Conservation (phyloP, 2,329 filamentous ascomycete genomes). For the Knufia fluminis region DNA sequence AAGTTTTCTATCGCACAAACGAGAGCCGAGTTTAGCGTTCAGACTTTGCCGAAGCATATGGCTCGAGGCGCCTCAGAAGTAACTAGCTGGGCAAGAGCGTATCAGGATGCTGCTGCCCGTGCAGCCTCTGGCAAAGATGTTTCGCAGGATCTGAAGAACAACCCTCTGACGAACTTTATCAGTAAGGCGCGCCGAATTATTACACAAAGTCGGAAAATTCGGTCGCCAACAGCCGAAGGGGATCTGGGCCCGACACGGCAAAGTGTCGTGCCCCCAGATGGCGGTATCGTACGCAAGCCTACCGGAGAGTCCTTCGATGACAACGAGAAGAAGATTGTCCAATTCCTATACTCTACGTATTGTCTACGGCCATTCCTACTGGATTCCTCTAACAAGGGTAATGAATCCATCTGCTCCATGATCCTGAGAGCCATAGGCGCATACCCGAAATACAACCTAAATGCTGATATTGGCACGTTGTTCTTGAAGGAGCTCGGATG, state of each 20-base stretch:
- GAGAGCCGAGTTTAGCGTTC: constrained; percentile 12
- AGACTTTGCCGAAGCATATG: constrained; percentile 43
- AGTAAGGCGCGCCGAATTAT: constrained; percentile 36
- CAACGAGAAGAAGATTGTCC: constrained; percentile 45
- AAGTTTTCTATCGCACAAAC: constrained; percentile 30
- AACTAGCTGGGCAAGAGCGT: constrained; percentile 47
- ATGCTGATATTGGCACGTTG: constrained; percentile 33
- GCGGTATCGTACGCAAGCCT: constrained; percentile 12
- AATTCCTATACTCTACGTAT: constrained; percentile 31
- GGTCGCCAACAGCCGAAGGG: constrained; percentile 35
- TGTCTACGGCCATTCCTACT: constrained; percentile 37
- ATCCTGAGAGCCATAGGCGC: constrained; percentile 48
- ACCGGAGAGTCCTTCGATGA: constrained; percentile 37
- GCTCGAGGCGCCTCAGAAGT: constrained; percentile 42
- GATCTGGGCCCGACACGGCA: constrained; percentile 34
- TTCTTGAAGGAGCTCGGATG: constrained; percentile 55
- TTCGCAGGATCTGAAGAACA: constrained; percentile 22
- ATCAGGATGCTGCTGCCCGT: constrained; percentile 41
- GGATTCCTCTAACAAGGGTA: constrained; percentile 25
- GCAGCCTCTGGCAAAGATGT: constrained; percentile 26
- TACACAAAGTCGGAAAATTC: constrained; percentile 31
- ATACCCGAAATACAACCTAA: constrained; percentile 39
- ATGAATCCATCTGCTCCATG: constrained; percentile 38
- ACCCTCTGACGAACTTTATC: constrained; percentile 37
- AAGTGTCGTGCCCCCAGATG: constrained; percentile 24